A percentile compares a stretch with the other conserved stretches of the same genome.
These are phyloP conservation scores for Coprinopsis strossmayeri DNA, from an alignment of 768 basidiomycete species.

Conservation along the genomic window DNA sequence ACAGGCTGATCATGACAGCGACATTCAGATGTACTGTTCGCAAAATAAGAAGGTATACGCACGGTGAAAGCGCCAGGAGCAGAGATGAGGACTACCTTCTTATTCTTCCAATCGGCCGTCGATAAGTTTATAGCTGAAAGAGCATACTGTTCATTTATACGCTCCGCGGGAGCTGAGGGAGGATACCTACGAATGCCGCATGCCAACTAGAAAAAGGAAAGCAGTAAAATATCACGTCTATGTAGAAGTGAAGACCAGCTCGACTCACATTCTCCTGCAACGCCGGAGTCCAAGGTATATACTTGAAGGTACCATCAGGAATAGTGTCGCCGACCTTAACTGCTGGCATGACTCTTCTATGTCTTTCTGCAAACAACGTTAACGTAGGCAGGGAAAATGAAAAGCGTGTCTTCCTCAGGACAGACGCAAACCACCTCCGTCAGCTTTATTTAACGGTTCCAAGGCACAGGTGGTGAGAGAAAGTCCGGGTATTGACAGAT, in stretches of 20 bases:
- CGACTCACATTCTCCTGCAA: conserved; percentile 53
- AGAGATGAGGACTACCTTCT: conserved; percentile 73
- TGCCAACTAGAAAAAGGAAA: conserved; percentile 32
- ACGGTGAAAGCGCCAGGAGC: conserved; percentile 83
- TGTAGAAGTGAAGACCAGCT: background rate
- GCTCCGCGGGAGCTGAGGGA: background rate
- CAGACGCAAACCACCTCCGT: too few species aligned
- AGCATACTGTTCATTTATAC: conserved; percentile 7
- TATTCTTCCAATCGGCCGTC: conserved; percentile 69
- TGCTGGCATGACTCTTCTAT: conserved; percentile 7
- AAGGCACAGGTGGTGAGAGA: too few species aligned
- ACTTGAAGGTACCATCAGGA: conserved; percentile 34
- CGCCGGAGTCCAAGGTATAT: conserved; percentile 56
- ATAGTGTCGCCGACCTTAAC: conserved; percentile 33
- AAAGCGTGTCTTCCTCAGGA: too few species aligned
- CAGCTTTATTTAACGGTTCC: too few species aligned
- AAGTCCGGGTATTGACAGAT: too few species aligned
- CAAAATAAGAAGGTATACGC: conserved; percentile 18
- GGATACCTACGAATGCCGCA: conserved; percentile 58
- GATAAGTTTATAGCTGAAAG: conserved; percentile 42
- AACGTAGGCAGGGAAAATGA: too few species aligned
- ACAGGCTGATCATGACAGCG: conserved; percentile 33
- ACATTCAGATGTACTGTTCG: conserved; percentile 29
- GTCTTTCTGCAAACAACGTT: too few species aligned
- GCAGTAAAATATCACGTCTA: conserved; percentile 10